A percentile compares a stretch with the other conserved stretches of the same genome.
These are phyloP conservation scores for Ophiostoma fasciatum DNA, from an alignment of 2,329 filamentous ascomycete species.

Conservation along the genomic window DNA sequence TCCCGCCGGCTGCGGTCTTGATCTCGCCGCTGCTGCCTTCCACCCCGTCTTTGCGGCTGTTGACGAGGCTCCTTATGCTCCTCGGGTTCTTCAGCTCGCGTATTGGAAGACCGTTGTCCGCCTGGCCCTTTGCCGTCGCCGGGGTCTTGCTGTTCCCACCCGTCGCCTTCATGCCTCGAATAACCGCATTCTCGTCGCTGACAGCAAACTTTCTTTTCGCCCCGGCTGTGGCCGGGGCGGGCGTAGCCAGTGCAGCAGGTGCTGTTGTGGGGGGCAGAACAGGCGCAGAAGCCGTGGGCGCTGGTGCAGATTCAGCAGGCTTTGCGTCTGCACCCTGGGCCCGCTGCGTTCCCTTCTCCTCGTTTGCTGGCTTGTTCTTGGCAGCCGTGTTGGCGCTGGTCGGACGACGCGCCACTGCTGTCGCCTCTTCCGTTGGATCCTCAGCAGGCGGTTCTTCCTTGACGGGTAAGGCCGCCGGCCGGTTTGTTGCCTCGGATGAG, in stretches of 20 bases:
- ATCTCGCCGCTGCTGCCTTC: conserved; percentile 14
- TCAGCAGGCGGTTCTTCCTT: no score
- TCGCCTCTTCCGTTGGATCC: no score
- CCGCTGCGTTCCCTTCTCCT: neutral
- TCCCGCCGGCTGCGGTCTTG: conserved; percentile 17
- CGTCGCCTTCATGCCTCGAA: conserved; percentile 16
- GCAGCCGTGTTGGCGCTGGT: no score
- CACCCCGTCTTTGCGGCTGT: conserved; percentile 23
- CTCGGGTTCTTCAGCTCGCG: conserved; percentile 22
- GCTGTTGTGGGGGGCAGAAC: neutral
- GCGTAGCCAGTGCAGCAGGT: neutral
- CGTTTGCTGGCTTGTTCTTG: neutral
- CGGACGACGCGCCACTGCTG: no score
- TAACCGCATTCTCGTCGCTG: conserved; percentile 35
- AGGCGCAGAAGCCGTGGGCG: neutral
- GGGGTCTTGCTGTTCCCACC: conserved; percentile 16
- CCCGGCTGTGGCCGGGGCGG: conserved; percentile 24
- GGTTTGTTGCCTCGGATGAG: no score
- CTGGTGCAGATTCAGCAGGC: neutral
- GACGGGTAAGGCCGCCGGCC: no score
- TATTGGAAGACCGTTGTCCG: conserved; percentile 6
- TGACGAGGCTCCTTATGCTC: conserved; percentile 31
- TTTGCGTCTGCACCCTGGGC: neutral
- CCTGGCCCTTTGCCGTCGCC: conserved; percentile 5
- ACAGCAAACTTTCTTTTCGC: conserved; percentile 44